Evolutionary conservation across 345 rosid species (phyloP).

Genomic region (Noccaea caerulescens): DNA sequence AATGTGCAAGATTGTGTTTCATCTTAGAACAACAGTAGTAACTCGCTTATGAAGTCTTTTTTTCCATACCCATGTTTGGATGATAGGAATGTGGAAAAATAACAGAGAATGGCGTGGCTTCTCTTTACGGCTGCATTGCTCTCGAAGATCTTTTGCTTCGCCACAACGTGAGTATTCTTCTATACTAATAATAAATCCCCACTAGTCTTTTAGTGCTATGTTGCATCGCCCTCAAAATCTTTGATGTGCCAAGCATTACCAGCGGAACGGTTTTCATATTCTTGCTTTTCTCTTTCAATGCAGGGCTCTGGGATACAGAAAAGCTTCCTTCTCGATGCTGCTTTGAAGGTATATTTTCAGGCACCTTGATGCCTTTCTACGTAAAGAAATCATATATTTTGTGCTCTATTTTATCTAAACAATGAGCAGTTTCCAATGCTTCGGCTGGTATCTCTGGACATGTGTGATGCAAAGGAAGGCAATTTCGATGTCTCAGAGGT

Average conservation of each 20-base stretch:
- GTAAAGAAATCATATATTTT: not conserved
- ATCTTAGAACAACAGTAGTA: not conserved
- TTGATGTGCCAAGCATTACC: not conserved
- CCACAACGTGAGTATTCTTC: constrained; percentile 65
- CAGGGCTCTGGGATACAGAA: constrained; percentile 69
- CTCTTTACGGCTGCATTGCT: constrained; percentile 64
- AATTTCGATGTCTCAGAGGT: constrained; percentile 68
- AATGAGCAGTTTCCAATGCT: constrained; percentile 68
- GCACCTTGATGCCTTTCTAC: constrained; percentile 1
- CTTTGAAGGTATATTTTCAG: constrained; percentile 53
- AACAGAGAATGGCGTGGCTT: constrained; percentile 58
- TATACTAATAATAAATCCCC: not conserved
- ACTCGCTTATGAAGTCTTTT: not conserved
- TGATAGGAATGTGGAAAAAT: constrained; percentile 70
- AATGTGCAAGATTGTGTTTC: not conserved
- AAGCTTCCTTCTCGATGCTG: constrained; percentile 66
- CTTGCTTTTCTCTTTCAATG: constrained; percentile 1
- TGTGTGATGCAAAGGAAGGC: constrained; percentile 76
- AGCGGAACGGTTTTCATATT: not conserved
- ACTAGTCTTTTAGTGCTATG: not conserved
- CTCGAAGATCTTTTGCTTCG: constrained; percentile 77
- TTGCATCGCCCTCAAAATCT: not conserved
- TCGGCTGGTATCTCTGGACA: constrained; percentile 62
- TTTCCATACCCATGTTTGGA: constrained; percentile 21
- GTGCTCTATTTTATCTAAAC: not conserved